These are phyloP conservation scores for Dichotomopilus funicola DNA, from an alignment of 2,329 filamentous ascomycete species.

Conservation along the genomic window DNA sequence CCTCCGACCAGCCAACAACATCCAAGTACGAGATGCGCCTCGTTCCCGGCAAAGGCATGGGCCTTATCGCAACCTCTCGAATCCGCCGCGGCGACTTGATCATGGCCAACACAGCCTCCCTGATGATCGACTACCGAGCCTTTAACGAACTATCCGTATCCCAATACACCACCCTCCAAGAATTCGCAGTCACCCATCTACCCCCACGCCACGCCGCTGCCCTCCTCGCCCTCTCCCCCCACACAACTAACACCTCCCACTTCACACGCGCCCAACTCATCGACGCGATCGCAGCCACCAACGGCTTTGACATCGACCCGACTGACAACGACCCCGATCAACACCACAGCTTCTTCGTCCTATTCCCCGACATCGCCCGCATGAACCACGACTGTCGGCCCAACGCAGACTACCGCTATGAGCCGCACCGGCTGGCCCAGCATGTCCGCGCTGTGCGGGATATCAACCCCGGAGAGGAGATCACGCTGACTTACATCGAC, in stretches of 20 bases:
- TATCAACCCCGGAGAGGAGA: constrained; percentile 37
- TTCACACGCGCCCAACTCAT: constrained; percentile 26
- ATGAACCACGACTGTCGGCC: constrained; percentile 42
- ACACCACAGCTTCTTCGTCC: constrained; percentile 30
- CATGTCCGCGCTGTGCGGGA: constrained; percentile 34
- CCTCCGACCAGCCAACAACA: constrained; percentile 22
- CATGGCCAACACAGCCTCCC: constrained; percentile 33
- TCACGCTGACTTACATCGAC: constrained; percentile 39
- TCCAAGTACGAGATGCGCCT: constrained; percentile 30
- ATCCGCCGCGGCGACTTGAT: constrained; percentile 34
- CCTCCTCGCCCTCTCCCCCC: constrained; percentile 34
- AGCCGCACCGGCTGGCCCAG: constrained; percentile 33
- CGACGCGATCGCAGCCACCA: constrained; percentile 33
- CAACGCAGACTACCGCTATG: constrained; percentile 39
- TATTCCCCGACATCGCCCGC: constrained; percentile 37
- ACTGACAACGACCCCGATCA: constrained; percentile 26
- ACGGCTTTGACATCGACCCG: constrained; percentile 35
- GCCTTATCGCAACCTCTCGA: constrained; percentile 30
- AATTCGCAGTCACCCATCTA: constrained; percentile 27
- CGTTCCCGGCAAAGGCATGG: constrained; percentile 35
- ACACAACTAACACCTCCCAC: constrained; percentile 21
- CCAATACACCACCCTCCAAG: constrained; percentile 29
- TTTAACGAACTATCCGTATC: constrained; percentile 27
- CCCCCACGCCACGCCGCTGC: constrained; percentile 27
- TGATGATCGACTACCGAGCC: constrained; percentile 35